Evolutionary conservation across 768 basidiomycete species (phyloP).

Genomic region (Auricularia heimuer): DNA sequence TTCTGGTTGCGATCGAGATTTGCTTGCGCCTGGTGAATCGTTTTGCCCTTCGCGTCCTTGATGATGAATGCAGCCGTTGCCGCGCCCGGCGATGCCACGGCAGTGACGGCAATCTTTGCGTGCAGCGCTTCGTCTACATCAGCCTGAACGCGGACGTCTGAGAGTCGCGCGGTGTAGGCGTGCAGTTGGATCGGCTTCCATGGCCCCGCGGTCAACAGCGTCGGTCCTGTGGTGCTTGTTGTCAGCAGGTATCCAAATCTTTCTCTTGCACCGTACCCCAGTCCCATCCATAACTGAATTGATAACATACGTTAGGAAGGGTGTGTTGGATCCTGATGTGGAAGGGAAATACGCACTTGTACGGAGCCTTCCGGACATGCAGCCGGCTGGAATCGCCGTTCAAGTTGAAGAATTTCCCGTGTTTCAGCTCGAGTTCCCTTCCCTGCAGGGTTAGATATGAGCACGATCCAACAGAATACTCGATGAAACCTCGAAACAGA

Average conservation of each 20-base stretch:
- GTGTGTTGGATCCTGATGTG: background rate
- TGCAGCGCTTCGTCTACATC: conserved; percentile 46
- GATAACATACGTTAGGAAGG: background rate
- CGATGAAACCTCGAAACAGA: too few relatives aligned
- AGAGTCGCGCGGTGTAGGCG: conserved; percentile 52
- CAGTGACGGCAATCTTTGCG: conserved; percentile 38
- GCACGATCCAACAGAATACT: too few relatives aligned
- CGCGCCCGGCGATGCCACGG: conserved; percentile 30
- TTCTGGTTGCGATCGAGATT: conserved; percentile 23
- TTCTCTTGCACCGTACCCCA: conserved; percentile 41
- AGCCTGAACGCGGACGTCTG: conserved; percentile 53
- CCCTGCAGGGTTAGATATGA: conserved; percentile 34
- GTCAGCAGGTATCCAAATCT: too few relatives aligned
- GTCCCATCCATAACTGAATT: conserved; percentile 74
- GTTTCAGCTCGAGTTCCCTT: conserved; percentile 55
- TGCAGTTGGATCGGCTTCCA: conserved; percentile 76
- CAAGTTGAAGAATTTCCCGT: conserved; percentile 60
- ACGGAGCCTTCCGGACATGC: conserved; percentile 89
- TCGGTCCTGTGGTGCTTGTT: conserved; percentile 27
- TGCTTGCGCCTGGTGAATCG: conserved; percentile 21
- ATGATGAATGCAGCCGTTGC: conserved; percentile 27
- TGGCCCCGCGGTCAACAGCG: conserved; percentile 79
- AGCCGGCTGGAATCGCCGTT: conserved; percentile 87
- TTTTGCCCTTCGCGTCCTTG: conserved; percentile 16
- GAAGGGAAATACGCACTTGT: conserved; percentile 48